phyloP scores from a whole-genome alignment of 768 basidiomycete genomes.

The Mycena venus region DNA sequence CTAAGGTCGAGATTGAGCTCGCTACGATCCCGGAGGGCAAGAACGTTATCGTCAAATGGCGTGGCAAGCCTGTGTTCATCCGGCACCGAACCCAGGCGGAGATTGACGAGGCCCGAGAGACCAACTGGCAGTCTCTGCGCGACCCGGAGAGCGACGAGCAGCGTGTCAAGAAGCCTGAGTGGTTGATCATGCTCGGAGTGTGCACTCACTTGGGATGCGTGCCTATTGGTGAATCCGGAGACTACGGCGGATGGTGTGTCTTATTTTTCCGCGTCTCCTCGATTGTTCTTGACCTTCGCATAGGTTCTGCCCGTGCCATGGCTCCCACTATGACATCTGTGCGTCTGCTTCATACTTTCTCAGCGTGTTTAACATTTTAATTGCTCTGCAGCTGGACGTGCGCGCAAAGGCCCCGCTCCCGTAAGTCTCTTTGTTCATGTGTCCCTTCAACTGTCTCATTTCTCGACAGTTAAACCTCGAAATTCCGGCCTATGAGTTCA shows the following conservation, averaged over 20 bases:
- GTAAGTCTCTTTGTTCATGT: constrained; percentile 58
- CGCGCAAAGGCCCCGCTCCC: constrained; percentile 96
- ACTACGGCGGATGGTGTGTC: constrained; percentile 96
- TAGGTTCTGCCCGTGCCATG: constrained; percentile 98
- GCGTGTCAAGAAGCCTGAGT: constrained; percentile 94
- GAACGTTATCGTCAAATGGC: constrained; percentile 98
- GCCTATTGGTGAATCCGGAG: constrained; percentile 97
- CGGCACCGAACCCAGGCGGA: constrained; percentile 93
- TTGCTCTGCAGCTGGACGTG: constrained; percentile 81
- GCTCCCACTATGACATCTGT: constrained; percentile 99
- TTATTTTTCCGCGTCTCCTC: constrained; percentile 2
- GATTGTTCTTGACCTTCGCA: background rate
- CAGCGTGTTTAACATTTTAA: constrained; percentile 24
- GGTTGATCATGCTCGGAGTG: constrained; percentile 93
- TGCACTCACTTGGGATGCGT: constrained; percentile 99
- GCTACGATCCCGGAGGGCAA: constrained; percentile 94
- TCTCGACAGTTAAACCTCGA: constrained; percentile 87
- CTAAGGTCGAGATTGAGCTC: constrained; percentile 97
- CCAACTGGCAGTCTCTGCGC: constrained; percentile 89
- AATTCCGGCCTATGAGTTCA: constrained; percentile 90
- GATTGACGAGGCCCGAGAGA: constrained; percentile 90
- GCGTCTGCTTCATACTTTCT: constrained; percentile 43
- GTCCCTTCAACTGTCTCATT: background rate
- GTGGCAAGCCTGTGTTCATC: constrained; percentile 99
- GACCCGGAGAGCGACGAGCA: constrained; percentile 94